Percentiles rank a stretch among this genome's conserved stretches.
phyloP scores from a whole-genome alignment of 2,329 filamentous ascomycete species.

The Endoconidiophora laricicola region DNA sequence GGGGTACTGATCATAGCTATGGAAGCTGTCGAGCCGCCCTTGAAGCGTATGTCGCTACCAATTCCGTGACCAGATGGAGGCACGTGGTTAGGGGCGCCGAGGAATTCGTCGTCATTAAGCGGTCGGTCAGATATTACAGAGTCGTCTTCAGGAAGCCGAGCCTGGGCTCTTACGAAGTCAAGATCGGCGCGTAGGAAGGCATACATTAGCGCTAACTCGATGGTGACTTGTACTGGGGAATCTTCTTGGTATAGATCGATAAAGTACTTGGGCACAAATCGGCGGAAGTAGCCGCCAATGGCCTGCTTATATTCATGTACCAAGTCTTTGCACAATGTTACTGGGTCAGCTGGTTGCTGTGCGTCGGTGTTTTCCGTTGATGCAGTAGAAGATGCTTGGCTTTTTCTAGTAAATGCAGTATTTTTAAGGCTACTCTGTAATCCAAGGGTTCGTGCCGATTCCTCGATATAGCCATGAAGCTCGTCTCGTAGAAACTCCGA shows the following conservation, averaged over 20 bases:
- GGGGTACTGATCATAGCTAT: constrained; percentile 83
- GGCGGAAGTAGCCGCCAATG: constrained; percentile 85
- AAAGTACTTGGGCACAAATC: constrained; percentile 75
- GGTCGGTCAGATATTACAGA: constrained; percentile 55
- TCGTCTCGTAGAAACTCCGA: constrained; percentile 71
- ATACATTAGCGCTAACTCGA: constrained; percentile 52
- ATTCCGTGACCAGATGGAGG: constrained; percentile 45
- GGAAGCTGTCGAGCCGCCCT: constrained; percentile 84
- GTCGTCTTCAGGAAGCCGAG: constrained; percentile 63
- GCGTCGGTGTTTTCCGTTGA: constrained; percentile 16
- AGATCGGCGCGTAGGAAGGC: constrained; percentile 88
- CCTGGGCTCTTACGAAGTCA: constrained; percentile 84
- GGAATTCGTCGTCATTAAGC: constrained; percentile 69
- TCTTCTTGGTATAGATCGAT: constrained; percentile 17
- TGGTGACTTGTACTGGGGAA: constrained; percentile 13
- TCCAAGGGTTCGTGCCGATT: constrained; percentile 59
- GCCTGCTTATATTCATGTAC: constrained; percentile 65
- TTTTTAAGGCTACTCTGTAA: constrained; percentile 42
- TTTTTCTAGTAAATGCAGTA: neutral
- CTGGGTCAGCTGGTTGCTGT: constrained; percentile 29
- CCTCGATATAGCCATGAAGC: constrained; percentile 78
- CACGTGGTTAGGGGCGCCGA: constrained; percentile 41
- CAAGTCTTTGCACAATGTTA: constrained; percentile 52
- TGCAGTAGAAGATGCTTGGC: neutral
- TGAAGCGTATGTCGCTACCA: constrained; percentile 63